These are phyloP conservation scores for Aspergillus tubingensis DNA, from an alignment of 2,329 filamentous ascomycete species.

Conservation along the genomic window DNA sequence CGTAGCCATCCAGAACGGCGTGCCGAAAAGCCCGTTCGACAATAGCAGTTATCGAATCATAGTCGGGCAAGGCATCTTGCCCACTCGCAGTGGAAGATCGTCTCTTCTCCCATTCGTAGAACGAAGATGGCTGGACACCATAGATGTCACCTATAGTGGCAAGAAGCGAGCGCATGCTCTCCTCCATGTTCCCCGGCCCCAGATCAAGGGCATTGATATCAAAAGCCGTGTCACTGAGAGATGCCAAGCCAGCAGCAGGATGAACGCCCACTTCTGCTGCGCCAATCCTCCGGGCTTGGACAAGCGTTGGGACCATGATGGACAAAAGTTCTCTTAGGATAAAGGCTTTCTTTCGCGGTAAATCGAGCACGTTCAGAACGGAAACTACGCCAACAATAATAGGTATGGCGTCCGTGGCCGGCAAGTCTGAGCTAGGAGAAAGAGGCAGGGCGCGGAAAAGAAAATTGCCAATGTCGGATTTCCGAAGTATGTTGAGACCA, in stretches of 20 bases:
- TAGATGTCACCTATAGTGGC: constrained; percentile 43
- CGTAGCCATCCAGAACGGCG: constrained; percentile 60
- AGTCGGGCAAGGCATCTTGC: constrained; percentile 24
- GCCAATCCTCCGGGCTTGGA: constrained; percentile 87
- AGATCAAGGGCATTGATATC: constrained; percentile 47
- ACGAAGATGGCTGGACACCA: constrained; percentile 42
- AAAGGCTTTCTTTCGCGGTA: constrained; percentile 88
- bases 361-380: constrained; percentile 76
- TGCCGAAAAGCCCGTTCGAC: constrained; percentile 50
- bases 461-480: constrained; percentile 65
- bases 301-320: constrained; percentile 77
- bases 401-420: constrained; percentile 72
- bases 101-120: constrained; percentile 35
- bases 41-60: constrained; percentile 42
- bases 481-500: constrained; percentile 50
- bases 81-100: constrained; percentile 23
- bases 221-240: constrained; percentile 59
- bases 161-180: constrained; percentile 42
- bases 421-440: constrained; percentile 61
- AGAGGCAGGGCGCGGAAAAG: constrained; percentile 72
- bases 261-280: constrained; percentile 97
- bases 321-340: constrained; percentile 83
- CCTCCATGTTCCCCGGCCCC: constrained; percentile 45
- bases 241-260: constrained; percentile 82
- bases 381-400: constrained; percentile 83